Conservation (phyloP, 1,139 yeast genomes). For the Taiozyma sp. region DNA sequence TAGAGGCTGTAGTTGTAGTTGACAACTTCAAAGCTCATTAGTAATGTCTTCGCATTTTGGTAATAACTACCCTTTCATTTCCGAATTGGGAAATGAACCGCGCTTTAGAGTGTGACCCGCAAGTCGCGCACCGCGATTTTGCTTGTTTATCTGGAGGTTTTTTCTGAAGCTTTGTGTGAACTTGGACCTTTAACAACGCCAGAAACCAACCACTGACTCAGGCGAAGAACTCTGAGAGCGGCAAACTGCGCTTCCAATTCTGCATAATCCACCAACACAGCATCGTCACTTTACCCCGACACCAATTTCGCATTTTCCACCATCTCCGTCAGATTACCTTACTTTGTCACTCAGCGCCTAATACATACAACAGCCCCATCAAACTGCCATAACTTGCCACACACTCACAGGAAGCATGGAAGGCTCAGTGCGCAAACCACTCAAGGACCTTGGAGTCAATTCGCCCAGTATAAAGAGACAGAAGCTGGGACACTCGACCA, state of each 20-base stretch:
- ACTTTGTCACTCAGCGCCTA: neutral
- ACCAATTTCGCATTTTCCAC: neutral
- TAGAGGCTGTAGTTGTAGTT: neutral
- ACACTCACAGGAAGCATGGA: neutral
- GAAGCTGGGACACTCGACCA: slow-evolving; percentile 2
- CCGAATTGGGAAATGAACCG: neutral
- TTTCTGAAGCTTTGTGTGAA: neutral
- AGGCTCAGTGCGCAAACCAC: slow-evolving; percentile 12
- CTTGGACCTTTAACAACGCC: neutral
- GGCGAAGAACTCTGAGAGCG: neutral
- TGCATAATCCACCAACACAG: neutral
- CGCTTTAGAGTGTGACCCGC: neutral
- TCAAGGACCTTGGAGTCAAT: slow-evolving; percentile 20
- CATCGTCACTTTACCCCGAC: neutral
- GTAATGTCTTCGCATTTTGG: neutral
- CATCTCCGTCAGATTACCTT: neutral
- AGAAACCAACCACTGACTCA: neutral
- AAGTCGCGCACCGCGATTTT: neutral
- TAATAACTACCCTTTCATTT: neutral
- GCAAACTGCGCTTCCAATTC: neutral
- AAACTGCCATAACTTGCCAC: neutral
- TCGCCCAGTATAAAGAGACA: slow-evolving; percentile 24
- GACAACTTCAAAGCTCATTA: neutral
- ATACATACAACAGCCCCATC: neutral
- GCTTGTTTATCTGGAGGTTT: neutral